These are phyloP conservation scores for Pseudoturritis turrita DNA, from an alignment of 345 rosid genomes.

Conservation along the genomic window DNA sequence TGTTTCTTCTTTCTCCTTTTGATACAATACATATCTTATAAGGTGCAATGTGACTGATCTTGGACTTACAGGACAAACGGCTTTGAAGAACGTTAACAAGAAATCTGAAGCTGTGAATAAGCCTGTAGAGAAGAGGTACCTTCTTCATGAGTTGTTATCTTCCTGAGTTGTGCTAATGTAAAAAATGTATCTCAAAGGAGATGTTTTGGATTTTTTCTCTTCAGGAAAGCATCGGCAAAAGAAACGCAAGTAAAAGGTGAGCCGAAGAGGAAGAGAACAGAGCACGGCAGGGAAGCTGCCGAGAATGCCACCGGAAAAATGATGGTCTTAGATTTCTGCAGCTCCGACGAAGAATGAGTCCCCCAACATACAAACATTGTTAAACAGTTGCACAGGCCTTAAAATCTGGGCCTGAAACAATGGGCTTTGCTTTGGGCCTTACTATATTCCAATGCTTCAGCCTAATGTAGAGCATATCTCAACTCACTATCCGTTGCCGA, in stretches of 20 bases:
- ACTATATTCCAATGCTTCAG: neutral
- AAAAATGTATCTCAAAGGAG: neutral
- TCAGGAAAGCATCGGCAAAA: conserved; percentile 52
- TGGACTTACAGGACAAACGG: conserved; percentile 39
- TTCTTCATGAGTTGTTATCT: neutral
- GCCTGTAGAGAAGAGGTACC: conserved; percentile 54
- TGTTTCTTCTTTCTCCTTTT: conserved; percentile 14
- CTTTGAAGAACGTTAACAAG: conserved; percentile 33
- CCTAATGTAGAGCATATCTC: neutral
- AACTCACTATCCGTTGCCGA: no score
- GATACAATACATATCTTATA: neutral
- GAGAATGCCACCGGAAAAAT: conserved; percentile 36
- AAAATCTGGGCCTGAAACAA: neutral
- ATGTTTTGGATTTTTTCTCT: conserved; percentile 7
- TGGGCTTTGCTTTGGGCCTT: neutral
- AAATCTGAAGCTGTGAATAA: conserved; percentile 29
- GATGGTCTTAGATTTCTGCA: conserved; percentile 62
- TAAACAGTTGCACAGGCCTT: neutral
- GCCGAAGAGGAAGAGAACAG: conserved; percentile 48
- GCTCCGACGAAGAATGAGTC: conserved; percentile 66
- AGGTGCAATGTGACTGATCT: conserved; percentile 6
- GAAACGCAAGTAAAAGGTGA: conserved; percentile 32
- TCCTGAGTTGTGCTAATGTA: conserved; percentile 1
- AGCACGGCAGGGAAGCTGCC: neutral
- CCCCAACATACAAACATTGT: neutral